Conservation (phyloP, 768 basidiomycete species). For the Trichaptum fuscoviolaceum region DNA sequence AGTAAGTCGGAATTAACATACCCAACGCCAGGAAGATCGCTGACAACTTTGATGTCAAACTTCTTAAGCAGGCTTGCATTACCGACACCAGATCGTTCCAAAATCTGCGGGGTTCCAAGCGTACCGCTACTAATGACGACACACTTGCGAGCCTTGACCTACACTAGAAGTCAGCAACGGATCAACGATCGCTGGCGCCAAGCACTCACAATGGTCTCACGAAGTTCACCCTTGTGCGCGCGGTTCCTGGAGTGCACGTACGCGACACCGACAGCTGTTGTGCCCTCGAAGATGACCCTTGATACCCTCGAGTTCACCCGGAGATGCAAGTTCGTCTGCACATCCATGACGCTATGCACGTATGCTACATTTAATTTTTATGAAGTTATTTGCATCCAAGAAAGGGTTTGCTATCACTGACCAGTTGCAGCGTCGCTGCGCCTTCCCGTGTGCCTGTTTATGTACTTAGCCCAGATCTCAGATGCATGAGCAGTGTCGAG, state of each 20-base stretch:
- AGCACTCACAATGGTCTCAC: slow-evolving; percentile 48
- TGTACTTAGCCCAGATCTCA: slow-evolving; percentile 75
- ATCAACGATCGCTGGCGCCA: neutral
- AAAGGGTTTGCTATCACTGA: slow-evolving; percentile 18
- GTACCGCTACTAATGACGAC: slow-evolving; percentile 65
- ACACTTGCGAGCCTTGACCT: slow-evolving; percentile 55
- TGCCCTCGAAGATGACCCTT: slow-evolving; percentile 68
- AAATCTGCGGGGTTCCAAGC: slow-evolving; percentile 64
- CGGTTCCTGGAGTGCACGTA: slow-evolving; percentile 64
- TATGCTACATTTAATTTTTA: slow-evolving; percentile 36
- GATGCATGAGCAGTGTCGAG: slow-evolving; percentile 54
- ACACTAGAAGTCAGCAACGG: slow-evolving; percentile 4
- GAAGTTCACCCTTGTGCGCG: slow-evolving; percentile 41
- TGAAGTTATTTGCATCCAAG: neutral
- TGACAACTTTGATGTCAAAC: slow-evolving; percentile 55
- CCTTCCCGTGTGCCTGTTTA: slow-evolving; percentile 67
- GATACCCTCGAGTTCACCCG: slow-evolving; percentile 62
- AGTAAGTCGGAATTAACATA: neutral
- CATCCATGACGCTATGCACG: slow-evolving; percentile 66
- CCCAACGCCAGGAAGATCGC: slow-evolving; percentile 66
- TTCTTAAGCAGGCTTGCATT: slow-evolving; percentile 47
- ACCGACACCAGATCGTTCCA: slow-evolving; percentile 71
- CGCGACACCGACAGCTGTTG: slow-evolving; percentile 65
- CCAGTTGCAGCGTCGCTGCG: slow-evolving; percentile 69
- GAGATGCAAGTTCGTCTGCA: slow-evolving; percentile 61